A percentile compares a stretch with the other conserved stretches of the same genome.
phyloP scores from a whole-genome alignment of 2,329 filamentous ascomycete species.

The Shiraia sp. region DNA sequence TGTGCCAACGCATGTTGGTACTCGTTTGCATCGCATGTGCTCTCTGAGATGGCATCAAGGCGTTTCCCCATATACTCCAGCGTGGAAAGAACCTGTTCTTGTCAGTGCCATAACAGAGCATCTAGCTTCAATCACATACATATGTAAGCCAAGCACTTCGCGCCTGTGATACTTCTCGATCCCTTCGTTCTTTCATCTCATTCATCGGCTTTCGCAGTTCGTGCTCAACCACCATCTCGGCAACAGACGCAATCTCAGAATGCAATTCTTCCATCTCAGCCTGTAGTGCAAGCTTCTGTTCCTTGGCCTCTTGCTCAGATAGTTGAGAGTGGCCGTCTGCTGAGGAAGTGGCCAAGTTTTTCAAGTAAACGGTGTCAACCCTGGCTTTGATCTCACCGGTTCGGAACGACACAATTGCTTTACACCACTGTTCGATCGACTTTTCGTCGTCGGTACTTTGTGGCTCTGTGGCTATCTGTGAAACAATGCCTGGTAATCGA shows the following conservation, averaged over 20 bases:
- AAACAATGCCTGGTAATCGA: conserved; percentile 68
- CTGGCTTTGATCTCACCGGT: conserved; percentile 48
- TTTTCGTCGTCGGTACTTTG: conserved; percentile 58
- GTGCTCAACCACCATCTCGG: conserved; percentile 72
- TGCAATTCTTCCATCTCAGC: conserved; percentile 71
- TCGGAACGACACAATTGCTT: conserved; percentile 46
- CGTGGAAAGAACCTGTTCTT: conserved; percentile 39
- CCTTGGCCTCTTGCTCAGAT: conserved; percentile 50
- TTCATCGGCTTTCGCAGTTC: conserved; percentile 67
- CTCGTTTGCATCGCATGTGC: conserved; percentile 29
- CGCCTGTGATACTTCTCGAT: conserved; percentile 40
- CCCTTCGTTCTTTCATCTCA: conserved; percentile 41
- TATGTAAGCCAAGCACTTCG: conserved; percentile 50
- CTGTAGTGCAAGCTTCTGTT: conserved; percentile 59
- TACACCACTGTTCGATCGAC: conserved; percentile 60
- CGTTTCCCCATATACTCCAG: conserved; percentile 49
- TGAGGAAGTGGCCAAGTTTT: conserved; percentile 26
- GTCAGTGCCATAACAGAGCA: conserved; percentile 7
- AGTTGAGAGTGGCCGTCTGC: conserved; percentile 10
- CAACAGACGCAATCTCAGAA: conserved; percentile 69
- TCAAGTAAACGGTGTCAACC: conserved; percentile 59
- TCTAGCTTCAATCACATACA: conserved; percentile 23
- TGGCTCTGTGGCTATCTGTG: conserved; percentile 57
- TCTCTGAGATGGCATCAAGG: conserved; percentile 30
- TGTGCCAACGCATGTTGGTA: conserved; percentile 39